These are phyloP conservation scores for Musa balbisiana DNA, from an alignment of 202 grass and related monocot species.

Conservation along the genomic window DNA sequence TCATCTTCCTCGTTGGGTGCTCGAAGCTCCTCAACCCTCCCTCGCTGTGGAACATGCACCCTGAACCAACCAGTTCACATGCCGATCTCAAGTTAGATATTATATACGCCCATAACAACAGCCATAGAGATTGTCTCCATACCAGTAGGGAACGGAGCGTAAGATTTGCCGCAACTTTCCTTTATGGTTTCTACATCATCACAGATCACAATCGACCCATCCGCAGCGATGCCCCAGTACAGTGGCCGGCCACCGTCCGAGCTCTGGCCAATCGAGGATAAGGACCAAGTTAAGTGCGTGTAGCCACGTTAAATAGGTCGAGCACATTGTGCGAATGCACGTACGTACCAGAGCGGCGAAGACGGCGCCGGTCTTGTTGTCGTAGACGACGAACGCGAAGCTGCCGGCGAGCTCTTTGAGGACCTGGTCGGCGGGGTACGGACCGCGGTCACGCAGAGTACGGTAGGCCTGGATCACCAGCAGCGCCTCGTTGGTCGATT, in stretches of 20 bases:
- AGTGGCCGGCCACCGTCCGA: slow-evolving; percentile 48
- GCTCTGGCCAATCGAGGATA: slow-evolving; percentile 24
- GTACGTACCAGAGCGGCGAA: slow-evolving; percentile 52
- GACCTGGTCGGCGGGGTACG: slow-evolving; percentile 93
- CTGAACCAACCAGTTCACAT: slow-evolving; percentile 10
- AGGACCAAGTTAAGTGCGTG: no score
- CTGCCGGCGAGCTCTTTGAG: slow-evolving; percentile 76
- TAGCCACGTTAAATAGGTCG: neutral
- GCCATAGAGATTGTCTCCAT: neutral
- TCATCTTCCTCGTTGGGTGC: slow-evolving; percentile 81
- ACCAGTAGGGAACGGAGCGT: slow-evolving; percentile 73
- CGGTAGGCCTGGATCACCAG: slow-evolving; percentile 87
- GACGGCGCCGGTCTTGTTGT: slow-evolving; percentile 52
- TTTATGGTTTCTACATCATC: slow-evolving; percentile 61
- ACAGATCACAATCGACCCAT: slow-evolving; percentile 79
- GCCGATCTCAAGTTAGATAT: no score
- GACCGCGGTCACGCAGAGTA: slow-evolving; percentile 84
- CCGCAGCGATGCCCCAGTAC: slow-evolving; percentile 73
- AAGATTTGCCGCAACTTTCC: slow-evolving; percentile 61
- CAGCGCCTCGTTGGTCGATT: slow-evolving; percentile 62
- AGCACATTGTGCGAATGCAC: neutral
- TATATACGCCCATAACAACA: no score
- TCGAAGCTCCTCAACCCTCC: slow-evolving; percentile 94
- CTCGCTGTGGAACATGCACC: slow-evolving; percentile 96
- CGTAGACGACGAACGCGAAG: slow-evolving; percentile 91